These are phyloP conservation scores for Naganishia friedmannii DNA, from an alignment of 768 basidiomycete genomes.

Conservation along the genomic window DNA sequence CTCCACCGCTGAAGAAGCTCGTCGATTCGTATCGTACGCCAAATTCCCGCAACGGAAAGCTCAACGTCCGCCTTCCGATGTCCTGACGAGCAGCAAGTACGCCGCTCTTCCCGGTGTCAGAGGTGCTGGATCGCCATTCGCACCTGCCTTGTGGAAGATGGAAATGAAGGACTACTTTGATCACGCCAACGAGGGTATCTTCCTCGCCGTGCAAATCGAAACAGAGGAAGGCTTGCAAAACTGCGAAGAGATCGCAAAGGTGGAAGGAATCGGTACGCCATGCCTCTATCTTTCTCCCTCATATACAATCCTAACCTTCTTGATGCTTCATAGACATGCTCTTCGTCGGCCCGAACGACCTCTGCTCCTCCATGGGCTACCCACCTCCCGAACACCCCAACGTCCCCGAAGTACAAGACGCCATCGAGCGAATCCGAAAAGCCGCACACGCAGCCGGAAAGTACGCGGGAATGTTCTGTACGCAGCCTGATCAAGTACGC, in stretches of 20 bases:
- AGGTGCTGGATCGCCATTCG: slow-evolving; percentile 39
- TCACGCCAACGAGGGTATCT: slow-evolving; percentile 34
- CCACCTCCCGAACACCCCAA: slow-evolving; percentile 35
- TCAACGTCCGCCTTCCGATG: slow-evolving; percentile 22
- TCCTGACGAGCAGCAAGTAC: slow-evolving; percentile 24
- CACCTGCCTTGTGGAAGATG: slow-evolving; percentile 36
- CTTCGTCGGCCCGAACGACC: slow-evolving; percentile 44
- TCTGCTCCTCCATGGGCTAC: slow-evolving; percentile 37
- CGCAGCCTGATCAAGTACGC: slow-evolving; percentile 31
- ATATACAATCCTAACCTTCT: not conserved
- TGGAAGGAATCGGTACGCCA: slow-evolving; percentile 43
- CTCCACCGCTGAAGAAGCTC: slow-evolving; percentile 36
- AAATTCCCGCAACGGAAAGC: slow-evolving; percentile 36
- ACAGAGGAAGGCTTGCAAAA: slow-evolving; percentile 42
- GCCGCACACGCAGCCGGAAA: slow-evolving; percentile 41
- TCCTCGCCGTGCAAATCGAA: slow-evolving; percentile 43
- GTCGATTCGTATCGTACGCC: slow-evolving; percentile 33
- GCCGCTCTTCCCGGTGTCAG: slow-evolving; percentile 37
- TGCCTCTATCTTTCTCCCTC: not conserved
- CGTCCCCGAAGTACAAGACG: slow-evolving; percentile 39
- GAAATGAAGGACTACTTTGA: slow-evolving; percentile 36
- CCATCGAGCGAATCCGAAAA: slow-evolving; percentile 36
- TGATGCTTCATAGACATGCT: slow-evolving; percentile 33
- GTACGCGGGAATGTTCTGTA: slow-evolving; percentile 35
- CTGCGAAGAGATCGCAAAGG: slow-evolving; percentile 41